phyloP scores from a whole-genome alignment of 345 rosid genomes.

The Syzygium oleosum region DNA sequence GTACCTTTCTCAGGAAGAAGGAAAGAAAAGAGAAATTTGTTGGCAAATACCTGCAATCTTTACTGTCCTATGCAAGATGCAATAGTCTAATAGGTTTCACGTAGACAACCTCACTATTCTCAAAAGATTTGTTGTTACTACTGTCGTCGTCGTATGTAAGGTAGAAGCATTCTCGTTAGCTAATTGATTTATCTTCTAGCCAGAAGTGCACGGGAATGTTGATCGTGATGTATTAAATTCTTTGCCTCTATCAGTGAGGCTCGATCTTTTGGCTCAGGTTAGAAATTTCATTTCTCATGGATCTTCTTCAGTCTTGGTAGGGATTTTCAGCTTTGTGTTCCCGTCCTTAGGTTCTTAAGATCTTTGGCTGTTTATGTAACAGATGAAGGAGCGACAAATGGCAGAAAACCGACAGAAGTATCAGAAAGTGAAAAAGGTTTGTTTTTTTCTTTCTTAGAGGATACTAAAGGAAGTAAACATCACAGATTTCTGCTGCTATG shows the following conservation, averaged over 20 bases:
- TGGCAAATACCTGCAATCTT: background rate
- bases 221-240: conserved; percentile 86
- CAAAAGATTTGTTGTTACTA: background rate
- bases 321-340: conserved; percentile 1
- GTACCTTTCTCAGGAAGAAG: background rate
- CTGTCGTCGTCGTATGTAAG: background rate
- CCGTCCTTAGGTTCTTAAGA: background rate
- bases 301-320: background rate
- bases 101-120: background rate
- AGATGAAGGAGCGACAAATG: conserved; percentile 97
- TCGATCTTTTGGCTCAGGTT: conserved; percentile 88
- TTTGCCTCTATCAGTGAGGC: conserved; percentile 88
- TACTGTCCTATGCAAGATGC: background rate
- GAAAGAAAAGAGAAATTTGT: background rate
- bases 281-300: background rate
- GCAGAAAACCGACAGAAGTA: conserved; percentile 93
- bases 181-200: conserved; percentile 23
- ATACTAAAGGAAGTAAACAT: background rate
- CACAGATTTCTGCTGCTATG: background rate
- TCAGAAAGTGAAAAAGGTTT: conserved; percentile 94
- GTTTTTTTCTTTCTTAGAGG: background rate
- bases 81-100: background rate
- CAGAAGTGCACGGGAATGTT: conserved; percentile 48
- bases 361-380: conserved; percentile 7
- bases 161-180: background rate